phyloP scores from a whole-genome alignment of 768 basidiomycete genomes.

The Mycena pura region DNA sequence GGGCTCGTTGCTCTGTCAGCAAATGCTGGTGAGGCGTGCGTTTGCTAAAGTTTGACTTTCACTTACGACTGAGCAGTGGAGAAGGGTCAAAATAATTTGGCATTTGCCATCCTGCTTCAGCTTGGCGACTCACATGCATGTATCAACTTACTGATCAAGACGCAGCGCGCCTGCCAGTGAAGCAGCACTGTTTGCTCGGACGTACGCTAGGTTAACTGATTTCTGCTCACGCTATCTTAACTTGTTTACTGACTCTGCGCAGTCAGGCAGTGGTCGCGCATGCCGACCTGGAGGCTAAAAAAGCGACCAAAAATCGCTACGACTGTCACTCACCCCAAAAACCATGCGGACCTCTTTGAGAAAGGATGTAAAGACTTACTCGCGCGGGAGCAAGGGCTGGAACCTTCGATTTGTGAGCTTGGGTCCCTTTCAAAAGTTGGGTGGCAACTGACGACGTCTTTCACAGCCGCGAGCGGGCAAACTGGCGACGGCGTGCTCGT shows the following conservation, averaged over 20 bases:
- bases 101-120: constrained; percentile 89
- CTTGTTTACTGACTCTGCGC: not conserved
- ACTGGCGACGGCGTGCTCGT: constrained; percentile 37
- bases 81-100: constrained; percentile 90
- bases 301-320: constrained; percentile 81
- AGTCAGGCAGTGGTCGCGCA: constrained; percentile 79
- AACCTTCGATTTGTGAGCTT: constrained; percentile 16
- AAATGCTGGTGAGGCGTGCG: constrained; percentile 64
- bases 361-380: constrained; percentile 64
- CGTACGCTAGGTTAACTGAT: constrained; percentile 74
- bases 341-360: constrained; percentile 75
- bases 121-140: constrained; percentile 80
- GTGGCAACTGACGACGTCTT: not conserved
- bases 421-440: not conserved
- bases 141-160: constrained; percentile 84
- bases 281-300: constrained; percentile 66
- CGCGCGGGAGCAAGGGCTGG: constrained; percentile 33
- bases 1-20: constrained; percentile 71
- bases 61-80: constrained; percentile 48
- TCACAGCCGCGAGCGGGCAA: constrained; percentile 18
- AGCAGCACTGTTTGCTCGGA: constrained; percentile 92
- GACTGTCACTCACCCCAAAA: constrained; percentile 76
- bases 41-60: constrained; percentile 2
- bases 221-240: not conserved
- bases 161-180: constrained; percentile 91